phyloP scores from a whole-genome alignment of 805 yeast genomes.

The Komagataella pastoris region DNA sequence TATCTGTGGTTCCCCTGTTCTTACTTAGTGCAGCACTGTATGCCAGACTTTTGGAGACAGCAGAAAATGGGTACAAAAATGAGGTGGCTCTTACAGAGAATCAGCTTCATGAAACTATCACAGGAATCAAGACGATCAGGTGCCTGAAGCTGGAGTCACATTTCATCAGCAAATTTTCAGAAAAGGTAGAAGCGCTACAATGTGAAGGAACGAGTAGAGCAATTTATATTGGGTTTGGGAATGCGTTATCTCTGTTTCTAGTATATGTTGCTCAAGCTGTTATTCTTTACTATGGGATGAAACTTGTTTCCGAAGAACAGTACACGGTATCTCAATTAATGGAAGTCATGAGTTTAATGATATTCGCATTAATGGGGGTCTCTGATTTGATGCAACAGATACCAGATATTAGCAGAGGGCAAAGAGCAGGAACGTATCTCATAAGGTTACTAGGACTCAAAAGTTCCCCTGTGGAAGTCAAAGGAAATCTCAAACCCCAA shows the following conservation, averaged over 20 bases:
- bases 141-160: constrained; percentile 35
- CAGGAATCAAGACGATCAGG: constrained; percentile 51
- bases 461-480: constrained; percentile 21
- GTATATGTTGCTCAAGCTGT: constrained; percentile 54
- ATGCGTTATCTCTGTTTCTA: constrained; percentile 41
- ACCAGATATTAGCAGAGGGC: constrained; percentile 76
- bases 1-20: constrained; percentile 62
- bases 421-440: constrained; percentile 51
- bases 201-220: constrained; percentile 38
- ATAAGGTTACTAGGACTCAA: constrained; percentile 23
- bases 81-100: constrained; percentile 41
- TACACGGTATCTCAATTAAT: constrained; percentile 48
- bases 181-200: constrained; percentile 17
- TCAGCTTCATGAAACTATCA: constrained; percentile 34
- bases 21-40: constrained; percentile 35
- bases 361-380: constrained; percentile 62
- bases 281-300: constrained; percentile 69
- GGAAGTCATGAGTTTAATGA: constrained; percentile 55
- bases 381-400: constrained; percentile 44
- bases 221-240: constrained; percentile 50
- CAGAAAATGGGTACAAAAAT: constrained; percentile 50
- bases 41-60: constrained; percentile 33
- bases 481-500: constrained; percentile 21
- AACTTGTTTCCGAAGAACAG: constrained; percentile 42
- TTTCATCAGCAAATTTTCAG: constrained; percentile 27